These are phyloP conservation scores for Diospyros lotus DNA, from an alignment of 148 eudicot species.

Conservation along the genomic window DNA sequence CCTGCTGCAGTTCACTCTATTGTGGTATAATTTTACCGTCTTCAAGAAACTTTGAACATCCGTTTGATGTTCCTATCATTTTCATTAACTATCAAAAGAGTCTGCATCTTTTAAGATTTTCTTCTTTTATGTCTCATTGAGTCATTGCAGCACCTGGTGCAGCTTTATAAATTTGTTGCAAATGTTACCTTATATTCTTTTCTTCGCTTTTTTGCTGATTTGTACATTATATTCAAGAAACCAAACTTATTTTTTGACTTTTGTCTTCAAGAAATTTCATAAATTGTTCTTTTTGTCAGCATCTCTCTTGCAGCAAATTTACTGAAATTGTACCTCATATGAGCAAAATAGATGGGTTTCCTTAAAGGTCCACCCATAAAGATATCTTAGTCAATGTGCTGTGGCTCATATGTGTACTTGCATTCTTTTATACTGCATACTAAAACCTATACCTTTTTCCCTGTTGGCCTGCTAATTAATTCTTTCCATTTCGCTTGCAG, in stretches of 20 bases:
- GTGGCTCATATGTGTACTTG: background rate
- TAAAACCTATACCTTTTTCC: background rate
- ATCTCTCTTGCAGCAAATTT: background rate
- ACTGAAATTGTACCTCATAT: background rate
- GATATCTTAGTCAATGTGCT: background rate
- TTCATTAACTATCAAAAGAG: background rate
- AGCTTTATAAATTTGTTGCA: background rate
- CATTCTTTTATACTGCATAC: background rate
- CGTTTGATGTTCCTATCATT: background rate
- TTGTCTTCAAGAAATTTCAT: background rate
- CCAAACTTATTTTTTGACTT: background rate
- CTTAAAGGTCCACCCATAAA: background rate
- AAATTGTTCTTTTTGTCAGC: background rate
- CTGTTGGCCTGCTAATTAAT: background rate
- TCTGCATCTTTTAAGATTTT: background rate
- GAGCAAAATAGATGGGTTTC: background rate
- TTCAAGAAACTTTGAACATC: background rate
- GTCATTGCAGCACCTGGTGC: background rate
- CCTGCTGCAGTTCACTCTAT: constrained; percentile 95
- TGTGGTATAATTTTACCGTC: constrained; percentile 48
- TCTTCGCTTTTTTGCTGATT: no score
- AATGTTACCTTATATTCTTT: background rate
- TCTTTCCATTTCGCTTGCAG: constrained; percentile 30
- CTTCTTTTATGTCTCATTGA: background rate
- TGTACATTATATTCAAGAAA: background rate